A percentile compares a stretch with the other conserved stretches of the same genome.
These are phyloP conservation scores for Abrus pulchellus DNA, from an alignment of 306 rosid species.

Conservation along the genomic window DNA sequence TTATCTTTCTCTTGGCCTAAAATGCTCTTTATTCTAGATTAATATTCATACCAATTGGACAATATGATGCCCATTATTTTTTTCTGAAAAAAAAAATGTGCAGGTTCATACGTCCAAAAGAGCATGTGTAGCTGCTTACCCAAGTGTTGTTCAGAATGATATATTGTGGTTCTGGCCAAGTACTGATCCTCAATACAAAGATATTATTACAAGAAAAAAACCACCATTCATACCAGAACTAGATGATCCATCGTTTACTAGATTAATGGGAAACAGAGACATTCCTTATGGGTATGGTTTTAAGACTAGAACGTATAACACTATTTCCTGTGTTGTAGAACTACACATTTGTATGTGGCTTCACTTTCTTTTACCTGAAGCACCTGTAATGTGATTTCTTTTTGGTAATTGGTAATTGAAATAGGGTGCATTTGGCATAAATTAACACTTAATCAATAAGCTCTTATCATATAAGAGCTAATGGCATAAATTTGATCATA, in stretches of 20 bases:
- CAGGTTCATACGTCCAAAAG: constrained; percentile 79
- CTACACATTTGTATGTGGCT: not conserved
- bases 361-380: constrained; percentile 31
- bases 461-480: no score
- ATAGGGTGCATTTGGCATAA: not conserved
- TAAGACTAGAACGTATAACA: constrained; percentile 23
- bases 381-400: constrained; percentile 2
- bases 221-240: constrained; percentile 80
- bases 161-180: constrained; percentile 96
- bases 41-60: not conserved
- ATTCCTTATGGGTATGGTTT: constrained; percentile 76
- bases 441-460: no score
- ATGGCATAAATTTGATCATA: no score
- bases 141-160: constrained; percentile 77
- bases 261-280: constrained; percentile 75
- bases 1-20: constrained; percentile 17
- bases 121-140: constrained; percentile 86
- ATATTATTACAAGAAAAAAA: constrained; percentile 61
- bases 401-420: constrained; percentile 17
- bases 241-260: constrained; percentile 76
- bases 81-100: constrained; percentile 42
- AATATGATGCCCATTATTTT: constrained; percentile 42
- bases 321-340: constrained; percentile 10
- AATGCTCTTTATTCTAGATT: constrained; percentile 6
- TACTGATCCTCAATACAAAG: constrained; percentile 80